Evolutionary conservation across 2,329 filamentous ascomycete genomes (phyloP).

Genomic region (Arthroderma sp.): DNA sequence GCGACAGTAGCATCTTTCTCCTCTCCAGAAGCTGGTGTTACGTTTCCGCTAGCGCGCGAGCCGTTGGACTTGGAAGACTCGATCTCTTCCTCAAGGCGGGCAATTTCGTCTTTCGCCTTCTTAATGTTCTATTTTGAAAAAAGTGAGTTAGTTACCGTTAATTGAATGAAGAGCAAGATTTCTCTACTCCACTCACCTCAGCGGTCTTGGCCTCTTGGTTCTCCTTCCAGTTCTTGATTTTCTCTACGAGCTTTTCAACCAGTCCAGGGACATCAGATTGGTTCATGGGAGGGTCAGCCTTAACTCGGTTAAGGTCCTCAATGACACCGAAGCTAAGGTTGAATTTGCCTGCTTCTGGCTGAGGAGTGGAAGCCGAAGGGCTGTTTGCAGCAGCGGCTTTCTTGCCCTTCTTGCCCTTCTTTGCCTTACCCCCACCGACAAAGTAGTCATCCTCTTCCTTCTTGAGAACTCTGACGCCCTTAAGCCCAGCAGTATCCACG

Average conservation of each 20-base stretch:
- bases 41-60: constrained; percentile 38
- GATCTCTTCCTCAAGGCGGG: constrained; percentile 63
- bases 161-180: not conserved
- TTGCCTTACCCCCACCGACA: constrained; percentile 57
- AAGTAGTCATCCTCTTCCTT: constrained; percentile 91
- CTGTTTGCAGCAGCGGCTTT: constrained; percentile 33
- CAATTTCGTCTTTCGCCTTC: constrained; percentile 92
- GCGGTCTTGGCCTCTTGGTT: constrained; percentile 84
- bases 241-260: constrained; percentile 81
- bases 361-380: constrained; percentile 35
- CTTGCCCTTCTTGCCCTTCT: constrained; percentile 82
- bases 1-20: constrained; percentile 49
- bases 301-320: constrained; percentile 73
- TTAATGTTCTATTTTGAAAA: constrained; percentile 64
- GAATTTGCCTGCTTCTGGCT: constrained; percentile 50
- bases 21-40: constrained; percentile 38
- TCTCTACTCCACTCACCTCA: constrained; percentile 48
- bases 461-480: constrained; percentile 69
- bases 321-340: constrained; percentile 84
- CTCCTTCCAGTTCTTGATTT: constrained; percentile 80
- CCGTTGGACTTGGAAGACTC: constrained; percentile 36
- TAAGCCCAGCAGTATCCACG: constrained; percentile 70
- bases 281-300: constrained; percentile 77
- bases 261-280: constrained; percentile 66
- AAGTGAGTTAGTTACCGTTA: constrained; percentile 4